These are phyloP conservation scores for Euphorbia corollata DNA, from an alignment of 441 rosid genomes.

Conservation along the genomic window DNA sequence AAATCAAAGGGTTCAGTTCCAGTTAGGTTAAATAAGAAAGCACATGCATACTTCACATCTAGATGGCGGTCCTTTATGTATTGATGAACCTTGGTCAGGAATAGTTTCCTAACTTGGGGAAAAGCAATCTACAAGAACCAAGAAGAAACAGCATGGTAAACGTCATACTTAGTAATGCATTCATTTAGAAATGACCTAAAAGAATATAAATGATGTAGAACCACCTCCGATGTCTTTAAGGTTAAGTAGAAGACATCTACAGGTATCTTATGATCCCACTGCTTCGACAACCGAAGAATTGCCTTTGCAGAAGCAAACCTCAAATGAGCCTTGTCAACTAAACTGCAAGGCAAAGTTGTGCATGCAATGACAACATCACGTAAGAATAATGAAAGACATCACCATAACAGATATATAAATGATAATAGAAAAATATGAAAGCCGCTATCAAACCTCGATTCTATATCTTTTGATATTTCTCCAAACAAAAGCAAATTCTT, in stretches of 20 bases:
- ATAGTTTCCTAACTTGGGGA: conserved; percentile 66
- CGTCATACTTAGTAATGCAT: conserved; percentile 5
- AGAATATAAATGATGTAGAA: conserved; percentile 5
- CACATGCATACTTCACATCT: conserved; percentile 88
- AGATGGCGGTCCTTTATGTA: conserved; percentile 80
- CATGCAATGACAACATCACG: conserved; percentile 18
- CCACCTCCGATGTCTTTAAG: conserved; percentile 68
- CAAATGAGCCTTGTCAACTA: conserved; percentile 86
- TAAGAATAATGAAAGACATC: neutral
- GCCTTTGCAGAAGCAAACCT: conserved; percentile 96
- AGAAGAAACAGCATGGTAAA: conserved; percentile 14
- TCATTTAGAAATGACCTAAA: conserved; percentile 9
- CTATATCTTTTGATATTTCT: conserved; percentile 66
- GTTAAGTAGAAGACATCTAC: conserved; percentile 72
- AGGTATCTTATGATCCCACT: conserved; percentile 91
- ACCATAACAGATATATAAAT: neutral
- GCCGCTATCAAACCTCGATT: conserved; percentile 56
- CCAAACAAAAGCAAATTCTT: conserved; percentile 65
- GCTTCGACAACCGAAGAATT: conserved; percentile 78
- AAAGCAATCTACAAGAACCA: conserved; percentile 57
- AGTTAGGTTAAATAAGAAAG: conserved; percentile 53
- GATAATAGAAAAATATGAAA: conserved; percentile 5
- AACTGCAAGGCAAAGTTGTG: conserved; percentile 40
- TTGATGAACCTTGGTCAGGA: conserved; percentile 84
- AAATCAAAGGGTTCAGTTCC: conserved; percentile 44